Conservation (phyloP, 83 land plant genomes). For the Picea mariana region DNA sequence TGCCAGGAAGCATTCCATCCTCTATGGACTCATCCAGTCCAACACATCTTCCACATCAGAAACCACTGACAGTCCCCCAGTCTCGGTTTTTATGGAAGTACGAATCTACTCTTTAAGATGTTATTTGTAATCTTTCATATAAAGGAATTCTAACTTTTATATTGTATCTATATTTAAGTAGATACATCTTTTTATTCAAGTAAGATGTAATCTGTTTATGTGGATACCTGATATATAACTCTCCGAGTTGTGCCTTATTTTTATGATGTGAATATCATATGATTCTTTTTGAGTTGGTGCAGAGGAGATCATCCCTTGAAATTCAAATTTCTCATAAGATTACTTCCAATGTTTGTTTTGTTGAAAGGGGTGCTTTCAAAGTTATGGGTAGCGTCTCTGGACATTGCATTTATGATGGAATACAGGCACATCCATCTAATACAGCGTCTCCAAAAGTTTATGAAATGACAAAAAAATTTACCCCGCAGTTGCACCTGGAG, state of each 20-base stretch:
- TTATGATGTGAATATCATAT: not conserved
- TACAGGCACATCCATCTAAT: slow-evolving; percentile 25
- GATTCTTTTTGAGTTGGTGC: not conserved
- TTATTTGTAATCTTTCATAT: not conserved
- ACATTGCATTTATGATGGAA: not conserved
- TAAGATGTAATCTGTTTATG: not conserved
- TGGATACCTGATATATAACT: not conserved
- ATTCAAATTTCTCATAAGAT: not conserved
- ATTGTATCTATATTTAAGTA: not conserved
- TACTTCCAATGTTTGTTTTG: not conserved
- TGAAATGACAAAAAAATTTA: slow-evolving; percentile 17
- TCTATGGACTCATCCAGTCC: not conserved
- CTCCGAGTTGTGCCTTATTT: not conserved
- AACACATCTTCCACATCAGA: not conserved
- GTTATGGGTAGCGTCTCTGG: not conserved
- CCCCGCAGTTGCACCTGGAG: not conserved
- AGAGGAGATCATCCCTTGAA: not conserved
- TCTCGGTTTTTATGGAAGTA: slow-evolving; percentile 14
- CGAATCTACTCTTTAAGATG: not conserved
- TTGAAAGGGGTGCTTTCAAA: slow-evolving; percentile 16
- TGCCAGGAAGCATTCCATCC: not conserved
- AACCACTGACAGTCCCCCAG: not conserved
- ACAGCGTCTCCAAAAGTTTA: slow-evolving; percentile 20
- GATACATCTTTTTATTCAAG: not conserved
- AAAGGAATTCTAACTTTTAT: not conserved